Evolutionary conservation across 2,329 filamentous ascomycete genomes (phyloP), one percentile per base, ranked within the genome.

Genomic region (Ascochyta koolunga): DNA sequence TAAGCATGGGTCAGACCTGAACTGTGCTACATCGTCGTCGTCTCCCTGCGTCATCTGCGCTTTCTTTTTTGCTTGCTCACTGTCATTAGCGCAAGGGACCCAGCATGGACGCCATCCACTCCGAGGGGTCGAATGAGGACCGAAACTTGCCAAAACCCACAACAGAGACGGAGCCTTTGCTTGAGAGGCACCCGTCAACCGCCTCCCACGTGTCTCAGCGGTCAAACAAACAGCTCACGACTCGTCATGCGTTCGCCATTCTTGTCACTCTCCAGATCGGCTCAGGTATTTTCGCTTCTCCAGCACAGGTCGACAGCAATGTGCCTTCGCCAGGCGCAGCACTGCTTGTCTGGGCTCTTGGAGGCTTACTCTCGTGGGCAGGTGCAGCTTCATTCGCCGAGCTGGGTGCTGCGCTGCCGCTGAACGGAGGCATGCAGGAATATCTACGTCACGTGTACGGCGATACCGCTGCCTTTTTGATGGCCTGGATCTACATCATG

Each of bases 401-500:
- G 72, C 77, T 88, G 11, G 85, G 86, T 9, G 85, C 84, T 4
- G 83, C 84, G 3, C 83, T 88, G 31, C 84, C 83, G 0, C 82
- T 85, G 16, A 85, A 88, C 78, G 83, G 85, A 4, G 86, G 86
- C 15, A 81, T 87, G 40, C 85, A 88, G 62, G 83, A 84, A 13
- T 88, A 86, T 60, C 77, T 88, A 6, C 78, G 80, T 60, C 80
- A 85, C 66, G 82, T 87, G 29, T 88, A 81, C 56, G 85, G 85
- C 25, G 83, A 87, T 43, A 72, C 83, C 2, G 80, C 81, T 42
- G 85, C 84, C n/a, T 88, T 87, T 61, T 68, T 87, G 5, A 83
- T 84, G 5, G 84, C 84, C 0, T 88, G 85, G 85, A 84, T 85
- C 0, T 88, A 85, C 82, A 81, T 88, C 48, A 79, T 87, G 5